A percentile compares a stretch with the other conserved stretches of the same genome.
These are phyloP conservation scores for Sugiyamaella floridensis DNA, from an alignment of 805 yeast genomes.

Conservation along the genomic window DNA sequence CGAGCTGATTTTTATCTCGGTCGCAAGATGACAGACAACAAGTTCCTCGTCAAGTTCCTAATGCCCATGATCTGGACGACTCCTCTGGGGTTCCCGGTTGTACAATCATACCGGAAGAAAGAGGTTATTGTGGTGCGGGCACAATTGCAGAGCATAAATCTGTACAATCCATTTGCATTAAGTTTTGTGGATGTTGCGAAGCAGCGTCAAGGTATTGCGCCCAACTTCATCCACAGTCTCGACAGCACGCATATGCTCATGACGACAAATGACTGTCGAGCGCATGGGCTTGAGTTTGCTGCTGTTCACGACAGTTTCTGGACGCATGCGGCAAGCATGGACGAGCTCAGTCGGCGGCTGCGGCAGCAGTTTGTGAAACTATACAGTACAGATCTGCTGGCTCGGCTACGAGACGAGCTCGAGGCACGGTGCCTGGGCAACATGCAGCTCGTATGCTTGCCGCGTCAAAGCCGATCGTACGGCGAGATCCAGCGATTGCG, in stretches of 20 bases:
- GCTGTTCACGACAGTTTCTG: conserved; percentile 97
- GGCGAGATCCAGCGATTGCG: not conserved
- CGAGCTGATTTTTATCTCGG: conserved; percentile 49
- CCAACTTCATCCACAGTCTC: conserved; percentile 87
- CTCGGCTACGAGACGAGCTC: conserved; percentile 65
- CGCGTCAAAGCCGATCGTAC: conserved; percentile 25
- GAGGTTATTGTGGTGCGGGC: conserved; percentile 61
- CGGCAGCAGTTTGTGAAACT: conserved; percentile 73
- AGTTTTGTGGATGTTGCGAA: conserved; percentile 77
- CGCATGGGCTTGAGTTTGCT: conserved; percentile 61
- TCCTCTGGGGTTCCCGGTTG: conserved; percentile 91
- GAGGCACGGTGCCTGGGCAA: conserved; percentile 68
- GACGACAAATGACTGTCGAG: conserved; percentile 69
- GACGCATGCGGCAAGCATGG: conserved; percentile 89
- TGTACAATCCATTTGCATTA: conserved; percentile 77
- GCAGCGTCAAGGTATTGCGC: conserved; percentile 89
- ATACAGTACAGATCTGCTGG: conserved; percentile 66
- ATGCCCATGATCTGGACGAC: conserved; percentile 95
- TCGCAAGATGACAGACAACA: conserved; percentile 2
- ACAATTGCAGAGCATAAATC: conserved; percentile 75
- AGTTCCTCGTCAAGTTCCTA: conserved; percentile 40
- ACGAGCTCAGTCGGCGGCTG: conserved; percentile 56
- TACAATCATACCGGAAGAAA: conserved; percentile 76
- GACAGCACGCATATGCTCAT: conserved; percentile 96
- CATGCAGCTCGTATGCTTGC: conserved; percentile 53